A percentile compares a stretch with the other conserved stretches of the same genome.
Evolutionary conservation across 1,284 basidiomycete species (phyloP).

Genomic region (Volvariella surrecta): DNA sequence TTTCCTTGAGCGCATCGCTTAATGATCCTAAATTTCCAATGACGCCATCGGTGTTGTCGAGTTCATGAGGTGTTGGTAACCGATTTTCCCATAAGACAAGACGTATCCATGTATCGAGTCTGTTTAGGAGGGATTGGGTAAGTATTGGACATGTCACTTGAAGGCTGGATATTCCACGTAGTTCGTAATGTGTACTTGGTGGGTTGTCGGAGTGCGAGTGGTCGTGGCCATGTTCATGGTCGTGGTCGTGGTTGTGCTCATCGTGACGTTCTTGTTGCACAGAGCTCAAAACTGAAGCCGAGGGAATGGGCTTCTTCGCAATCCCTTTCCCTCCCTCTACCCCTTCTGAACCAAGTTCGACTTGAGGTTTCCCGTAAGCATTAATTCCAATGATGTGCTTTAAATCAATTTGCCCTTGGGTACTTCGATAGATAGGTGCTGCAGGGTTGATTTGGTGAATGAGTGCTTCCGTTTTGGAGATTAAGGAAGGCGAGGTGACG

Average conservation of each 20-base stretch:
- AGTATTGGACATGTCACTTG: slow-evolving; percentile 60
- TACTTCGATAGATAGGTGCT: slow-evolving; percentile 64
- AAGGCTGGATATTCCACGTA: slow-evolving; percentile 66
- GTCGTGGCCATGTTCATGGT: slow-evolving; percentile 22
- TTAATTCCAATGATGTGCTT: slow-evolving; percentile 69
- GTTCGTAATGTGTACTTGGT: slow-evolving; percentile 44
- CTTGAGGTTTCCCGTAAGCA: slow-evolving; percentile 40
- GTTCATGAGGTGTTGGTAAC: slow-evolving; percentile 22
- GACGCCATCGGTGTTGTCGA: background rate
- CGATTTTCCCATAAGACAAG: slow-evolving; percentile 69
- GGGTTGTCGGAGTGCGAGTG: slow-evolving; percentile 21
- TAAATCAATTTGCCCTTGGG: slow-evolving; percentile 63
- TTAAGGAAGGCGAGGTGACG: slow-evolving; percentile 28
- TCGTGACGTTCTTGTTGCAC: slow-evolving; percentile 9
- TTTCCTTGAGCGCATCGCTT: too few relatives aligned
- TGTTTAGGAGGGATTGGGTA: slow-evolving; percentile 30
- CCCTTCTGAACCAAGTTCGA: too few relatives aligned
- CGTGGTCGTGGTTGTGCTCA: slow-evolving; percentile 10
- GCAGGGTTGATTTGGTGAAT: slow-evolving; percentile 74
- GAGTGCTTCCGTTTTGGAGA: slow-evolving; percentile 41
- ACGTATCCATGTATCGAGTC: slow-evolving; percentile 73
- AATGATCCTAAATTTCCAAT: background rate
- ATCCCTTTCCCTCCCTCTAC: too few relatives aligned
- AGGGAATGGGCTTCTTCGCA: background rate
- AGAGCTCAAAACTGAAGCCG: slow-evolving; percentile 16